A percentile compares a stretch with the other conserved stretches of the same genome.
Conservation (phyloP, 2,329 filamentous ascomycete species). For the Cephalotrichum gorgonifer region DNA sequence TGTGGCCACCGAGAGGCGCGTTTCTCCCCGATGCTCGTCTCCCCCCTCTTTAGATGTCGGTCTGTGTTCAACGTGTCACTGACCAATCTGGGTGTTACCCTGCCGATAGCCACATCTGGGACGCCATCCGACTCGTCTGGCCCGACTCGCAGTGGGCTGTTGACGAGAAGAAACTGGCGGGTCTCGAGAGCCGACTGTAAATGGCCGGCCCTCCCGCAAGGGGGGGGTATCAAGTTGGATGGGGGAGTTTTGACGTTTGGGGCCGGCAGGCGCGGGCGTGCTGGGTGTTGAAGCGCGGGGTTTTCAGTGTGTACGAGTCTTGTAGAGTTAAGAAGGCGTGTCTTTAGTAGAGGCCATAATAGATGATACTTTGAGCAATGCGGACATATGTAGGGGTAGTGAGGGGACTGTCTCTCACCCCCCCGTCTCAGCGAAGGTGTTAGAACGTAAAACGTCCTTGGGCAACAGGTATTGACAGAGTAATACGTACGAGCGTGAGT, state of each 20-base stretch:
- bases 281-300: not conserved
- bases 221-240: too few species aligned
- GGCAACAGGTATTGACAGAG: too few species aligned
- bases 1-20: not conserved
- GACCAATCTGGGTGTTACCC: constrained; percentile 5
- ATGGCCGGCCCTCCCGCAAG: too few species aligned
- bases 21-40: too few species aligned
- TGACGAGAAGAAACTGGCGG: constrained; percentile 49
- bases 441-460: too few species aligned
- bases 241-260: not conserved
- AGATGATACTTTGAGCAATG: not conserved
- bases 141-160: constrained; percentile 79
- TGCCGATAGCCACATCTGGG: constrained; percentile 70
- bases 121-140: constrained; percentile 85
- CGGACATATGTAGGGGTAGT: not conserved
- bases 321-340: not conserved
- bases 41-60: not conserved
- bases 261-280: not conserved
- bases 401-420: too few species aligned
- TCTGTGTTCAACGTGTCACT: constrained; percentile 8
- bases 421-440: too few species aligned
- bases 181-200: constrained; percentile 69
- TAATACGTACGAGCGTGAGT: too few species aligned
- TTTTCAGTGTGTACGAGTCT: not conserved
- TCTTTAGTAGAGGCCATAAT: too few species aligned